phyloP scores from a whole-genome alignment of 2,329 filamentous ascomycete species.

The Calcarisporium arbuscula region DNA sequence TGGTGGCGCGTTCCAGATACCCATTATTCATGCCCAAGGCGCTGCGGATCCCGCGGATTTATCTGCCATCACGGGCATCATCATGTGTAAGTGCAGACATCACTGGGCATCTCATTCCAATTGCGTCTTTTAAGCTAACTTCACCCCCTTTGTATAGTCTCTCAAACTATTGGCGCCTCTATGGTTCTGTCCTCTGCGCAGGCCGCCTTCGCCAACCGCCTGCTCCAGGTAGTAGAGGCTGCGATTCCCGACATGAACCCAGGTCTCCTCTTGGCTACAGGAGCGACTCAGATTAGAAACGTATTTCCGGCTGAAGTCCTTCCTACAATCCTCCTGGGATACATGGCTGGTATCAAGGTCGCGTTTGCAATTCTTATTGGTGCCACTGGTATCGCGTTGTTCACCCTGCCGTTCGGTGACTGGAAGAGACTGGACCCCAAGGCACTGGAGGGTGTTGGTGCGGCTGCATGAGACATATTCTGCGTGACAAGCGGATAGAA shows the following conservation, averaged over 20 bases:
- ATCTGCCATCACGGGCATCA: constrained; percentile 4
- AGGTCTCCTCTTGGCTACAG: constrained; percentile 3
- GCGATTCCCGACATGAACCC: too few species aligned
- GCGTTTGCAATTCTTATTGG: constrained; percentile 2
- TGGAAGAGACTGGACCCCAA: too few species aligned
- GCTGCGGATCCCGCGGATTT: constrained; percentile 19
- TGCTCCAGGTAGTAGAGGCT: too few species aligned
- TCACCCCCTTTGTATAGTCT: too few species aligned
- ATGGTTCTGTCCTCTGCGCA: constrained; percentile 36
- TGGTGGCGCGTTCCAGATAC: constrained; percentile 33
- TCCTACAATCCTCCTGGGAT: constrained; percentile 2
- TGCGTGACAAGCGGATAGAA: too few species aligned
- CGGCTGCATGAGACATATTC: too few species aligned
- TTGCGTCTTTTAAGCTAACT: too few species aligned
- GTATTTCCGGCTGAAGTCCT: not conserved
- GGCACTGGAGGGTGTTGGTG: too few species aligned
- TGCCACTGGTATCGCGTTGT: not conserved
- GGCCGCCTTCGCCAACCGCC: constrained; percentile 28
- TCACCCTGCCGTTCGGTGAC: too few species aligned
- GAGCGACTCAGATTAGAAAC: not conserved
- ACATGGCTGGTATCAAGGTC: constrained; percentile 2
- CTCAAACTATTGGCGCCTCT: constrained; percentile 36
- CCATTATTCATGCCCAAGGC: constrained; percentile 36
- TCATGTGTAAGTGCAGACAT: too few species aligned
- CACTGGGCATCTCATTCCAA: too few species aligned